Evolutionary conservation across 768 basidiomycete species (phyloP), one percentile per base, ranked within the genome.

Genomic region (Leccinum aurantiacum): DNA sequence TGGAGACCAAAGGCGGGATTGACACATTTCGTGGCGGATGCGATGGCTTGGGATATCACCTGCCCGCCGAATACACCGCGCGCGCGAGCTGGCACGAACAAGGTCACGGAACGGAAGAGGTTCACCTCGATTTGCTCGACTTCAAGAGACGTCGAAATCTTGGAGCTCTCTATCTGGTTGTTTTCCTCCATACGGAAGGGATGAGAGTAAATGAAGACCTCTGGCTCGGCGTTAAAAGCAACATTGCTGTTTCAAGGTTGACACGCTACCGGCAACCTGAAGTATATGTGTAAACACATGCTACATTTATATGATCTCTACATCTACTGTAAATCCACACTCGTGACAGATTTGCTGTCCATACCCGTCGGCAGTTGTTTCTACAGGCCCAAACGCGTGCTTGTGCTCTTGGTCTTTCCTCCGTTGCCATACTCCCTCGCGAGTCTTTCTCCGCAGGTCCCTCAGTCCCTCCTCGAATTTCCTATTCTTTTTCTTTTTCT

Each of bases 381-480:
- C 82, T 17, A 84, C 77, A 31, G 75, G 76, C 6, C 89, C 87
- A 72, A 92, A 98, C 15, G 82, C 81, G 73, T 99, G 97, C 54
- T 82, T 85, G 74, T 99, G 97, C 73, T 94, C 91, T 58, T 84
- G 85, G 63, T 97, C 94, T 69, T 89, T 85, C 52, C 92, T 81
- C 61, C 85, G 80, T 73, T 96, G 95, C 88, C 92, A 96, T 13
- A 93, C 84, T 27, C 93, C 91, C 73, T 94, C 93, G 65, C 90
- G 84, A 2, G 95, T 97, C 62, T 90, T 82, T 66, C 84, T 85
- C 41, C 95, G 83, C 48, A 98, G 76, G 68, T 98, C 94, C 69
- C 79, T 84, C 58, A 99, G 75, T 47, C 92, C 85, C 66, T 95
- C 87, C 70, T 97, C 95, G 65, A 98, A 98, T 71, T 99, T 98